These are phyloP conservation scores for Aspergillus costaricaensis DNA, from an alignment of 2,329 filamentous ascomycete genomes.

Conservation along the genomic window DNA sequence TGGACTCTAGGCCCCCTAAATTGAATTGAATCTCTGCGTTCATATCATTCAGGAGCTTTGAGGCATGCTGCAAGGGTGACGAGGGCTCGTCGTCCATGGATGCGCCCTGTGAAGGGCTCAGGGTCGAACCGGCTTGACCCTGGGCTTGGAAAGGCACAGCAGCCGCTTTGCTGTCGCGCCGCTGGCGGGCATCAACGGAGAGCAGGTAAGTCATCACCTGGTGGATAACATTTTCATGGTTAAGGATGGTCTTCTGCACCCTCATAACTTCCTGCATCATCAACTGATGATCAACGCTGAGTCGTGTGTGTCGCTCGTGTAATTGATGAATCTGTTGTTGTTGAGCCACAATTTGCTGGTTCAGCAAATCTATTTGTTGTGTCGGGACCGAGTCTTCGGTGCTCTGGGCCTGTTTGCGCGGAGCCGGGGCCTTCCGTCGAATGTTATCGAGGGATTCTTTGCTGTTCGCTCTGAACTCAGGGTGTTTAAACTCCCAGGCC, in stretches of 20 bases:
- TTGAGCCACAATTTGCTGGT: conserved; percentile 83
- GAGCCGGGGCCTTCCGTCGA: conserved; percentile 87
- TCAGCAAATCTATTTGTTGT: conserved; percentile 86
- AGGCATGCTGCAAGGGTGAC: conserved; percentile 68
- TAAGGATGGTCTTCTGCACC: conserved; percentile 69
- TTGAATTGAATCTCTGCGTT: conserved; percentile 67
- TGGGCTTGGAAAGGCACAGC: conserved; percentile 44
- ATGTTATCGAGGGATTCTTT: conserved; percentile 98
- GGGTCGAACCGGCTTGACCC: conserved; percentile 40
- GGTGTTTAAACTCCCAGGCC: conserved; percentile 97
- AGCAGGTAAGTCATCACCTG: conserved; percentile 70
- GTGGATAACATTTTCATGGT: conserved; percentile 71
- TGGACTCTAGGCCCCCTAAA: conserved; percentile 64
- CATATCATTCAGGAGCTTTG: conserved; percentile 65
- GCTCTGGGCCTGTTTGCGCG: conserved; percentile 68
- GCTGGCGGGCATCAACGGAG: conserved; percentile 63
- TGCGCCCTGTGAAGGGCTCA: conserved; percentile 50
- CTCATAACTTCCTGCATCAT: conserved; percentile 65
- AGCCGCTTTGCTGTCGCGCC: conserved; percentile 59
- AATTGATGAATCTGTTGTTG: conserved; percentile 89
- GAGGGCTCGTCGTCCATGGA: conserved; percentile 63
- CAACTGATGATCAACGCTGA: conserved; percentile 67
- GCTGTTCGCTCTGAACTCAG: conserved; percentile 91
- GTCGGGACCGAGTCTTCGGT: conserved; percentile 76
- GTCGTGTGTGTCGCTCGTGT: conserved; percentile 80